Evolutionary conservation across 768 basidiomycete genomes (phyloP).

Genomic region (Podaxis mareebaensis): DNA sequence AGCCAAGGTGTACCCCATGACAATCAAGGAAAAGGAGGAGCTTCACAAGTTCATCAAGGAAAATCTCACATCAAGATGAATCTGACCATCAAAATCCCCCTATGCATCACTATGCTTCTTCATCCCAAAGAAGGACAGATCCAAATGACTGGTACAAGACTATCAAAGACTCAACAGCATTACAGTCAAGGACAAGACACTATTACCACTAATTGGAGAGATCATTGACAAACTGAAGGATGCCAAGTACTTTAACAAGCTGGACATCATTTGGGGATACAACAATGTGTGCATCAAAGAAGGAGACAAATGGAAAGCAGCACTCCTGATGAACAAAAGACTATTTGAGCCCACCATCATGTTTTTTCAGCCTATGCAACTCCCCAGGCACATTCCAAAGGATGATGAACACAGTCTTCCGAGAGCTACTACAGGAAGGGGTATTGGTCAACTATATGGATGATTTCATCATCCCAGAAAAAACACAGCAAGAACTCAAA

Average conservation of each 20-base stretch:
- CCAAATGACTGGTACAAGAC: no score
- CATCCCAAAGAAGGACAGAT: no score
- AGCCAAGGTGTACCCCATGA: no score
- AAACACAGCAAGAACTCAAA: no score
- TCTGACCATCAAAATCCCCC: no score
- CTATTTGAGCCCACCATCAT: constrained; percentile 11
- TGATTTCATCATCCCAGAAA: constrained; percentile 33
- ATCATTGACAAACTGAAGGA: constrained; percentile 24
- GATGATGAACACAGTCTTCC: constrained; percentile 8
- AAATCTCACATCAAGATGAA: no score
- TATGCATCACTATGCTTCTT: no score
- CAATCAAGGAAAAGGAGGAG: no score
- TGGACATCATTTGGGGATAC: constrained; percentile 5
- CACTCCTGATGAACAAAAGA: not conserved
- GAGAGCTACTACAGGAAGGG: not conserved
- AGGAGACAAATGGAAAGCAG: not conserved
- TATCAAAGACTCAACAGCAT: no score
- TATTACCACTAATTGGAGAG: constrained; percentile 28
- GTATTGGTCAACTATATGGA: constrained; percentile 39
- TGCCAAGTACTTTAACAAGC: not conserved
- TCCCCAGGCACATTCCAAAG: constrained; percentile 16
- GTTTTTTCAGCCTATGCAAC: constrained; percentile 16
- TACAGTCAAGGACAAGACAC: constrained; percentile 15
- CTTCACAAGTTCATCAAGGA: no score
- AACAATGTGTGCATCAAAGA: constrained; percentile 7